Percentiles rank a stretch among this genome's conserved stretches.
Conservation (phyloP, 345 rosid species). For the Melaleuca quinquenervia region DNA sequence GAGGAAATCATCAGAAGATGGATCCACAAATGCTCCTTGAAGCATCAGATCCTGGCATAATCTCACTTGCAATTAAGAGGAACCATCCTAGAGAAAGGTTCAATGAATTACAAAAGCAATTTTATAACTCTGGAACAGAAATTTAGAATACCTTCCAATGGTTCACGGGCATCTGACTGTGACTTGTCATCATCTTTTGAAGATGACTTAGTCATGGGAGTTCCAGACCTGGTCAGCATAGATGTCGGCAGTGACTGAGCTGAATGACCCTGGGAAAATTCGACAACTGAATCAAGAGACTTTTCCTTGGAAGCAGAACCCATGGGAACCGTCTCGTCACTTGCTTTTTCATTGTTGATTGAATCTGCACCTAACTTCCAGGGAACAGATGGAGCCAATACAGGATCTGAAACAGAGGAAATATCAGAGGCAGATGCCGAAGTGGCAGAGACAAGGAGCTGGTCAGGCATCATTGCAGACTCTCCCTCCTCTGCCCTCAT, state of each 20-base stretch:
- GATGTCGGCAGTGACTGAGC: constrained; percentile 21
- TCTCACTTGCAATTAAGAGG: neutral
- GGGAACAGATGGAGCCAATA: constrained; percentile 17
- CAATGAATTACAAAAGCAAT: neutral
- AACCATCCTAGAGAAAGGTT: neutral
- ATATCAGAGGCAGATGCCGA: constrained; percentile 20
- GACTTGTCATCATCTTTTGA: constrained; percentile 8
- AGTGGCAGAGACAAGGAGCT: constrained; percentile 2
- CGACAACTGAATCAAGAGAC: constrained; percentile 8
- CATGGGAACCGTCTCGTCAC: neutral
- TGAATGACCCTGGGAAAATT: constrained; percentile 14
- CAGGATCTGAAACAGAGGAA: constrained; percentile 30
- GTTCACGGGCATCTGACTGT: constrained; percentile 9
- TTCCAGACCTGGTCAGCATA: neutral
- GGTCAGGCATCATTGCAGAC: constrained; percentile 4
- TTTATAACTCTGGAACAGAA: neutral
- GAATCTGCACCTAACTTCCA: constrained; percentile 13
- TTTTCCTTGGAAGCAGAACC: neutral
- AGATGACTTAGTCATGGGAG: constrained; percentile 3
- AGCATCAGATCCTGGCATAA: neutral
- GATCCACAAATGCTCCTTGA: neutral
- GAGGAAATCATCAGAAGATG: neutral
- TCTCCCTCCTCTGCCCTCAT: constrained; percentile 23
- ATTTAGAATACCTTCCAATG: constrained; percentile 37
- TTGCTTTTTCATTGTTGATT: constrained; percentile 9